These are phyloP conservation scores for Podaxis mareebaensis DNA, from an alignment of 768 basidiomycete genomes.

Conservation along the genomic window DNA sequence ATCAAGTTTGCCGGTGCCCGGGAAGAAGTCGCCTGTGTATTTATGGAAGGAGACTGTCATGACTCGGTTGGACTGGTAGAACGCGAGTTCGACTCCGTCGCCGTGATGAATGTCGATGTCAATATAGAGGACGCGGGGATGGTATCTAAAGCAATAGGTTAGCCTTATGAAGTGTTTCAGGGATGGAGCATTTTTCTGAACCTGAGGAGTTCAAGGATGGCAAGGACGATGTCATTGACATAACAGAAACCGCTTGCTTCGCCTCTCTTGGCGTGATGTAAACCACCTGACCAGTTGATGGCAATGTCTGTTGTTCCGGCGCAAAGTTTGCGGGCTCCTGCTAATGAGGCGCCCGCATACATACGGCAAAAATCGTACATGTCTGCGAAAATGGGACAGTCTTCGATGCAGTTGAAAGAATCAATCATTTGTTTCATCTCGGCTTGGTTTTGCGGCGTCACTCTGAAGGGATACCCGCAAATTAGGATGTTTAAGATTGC, in stretches of 20 bases:
- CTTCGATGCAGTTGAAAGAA: constrained; percentile 92
- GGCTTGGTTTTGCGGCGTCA: constrained; percentile 72
- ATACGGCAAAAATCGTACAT: constrained; percentile 93
- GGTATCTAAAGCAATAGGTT: constrained; percentile 56
- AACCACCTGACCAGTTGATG: constrained; percentile 97
- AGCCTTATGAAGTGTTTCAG: neutral
- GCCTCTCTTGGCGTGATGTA: constrained; percentile 97
- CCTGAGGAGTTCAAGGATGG: constrained; percentile 90
- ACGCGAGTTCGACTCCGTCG: constrained; percentile 97
- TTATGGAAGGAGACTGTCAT: constrained; percentile 99
- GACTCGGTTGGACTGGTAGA: constrained; percentile 97
- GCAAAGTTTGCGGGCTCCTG: constrained; percentile 86
- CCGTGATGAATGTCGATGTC: constrained; percentile 99
- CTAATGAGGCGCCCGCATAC: constrained; percentile 91
- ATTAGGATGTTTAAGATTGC: neutral
- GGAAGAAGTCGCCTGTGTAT: constrained; percentile 98
- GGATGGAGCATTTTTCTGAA: constrained; percentile 29
- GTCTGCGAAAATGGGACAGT: constrained; percentile 94
- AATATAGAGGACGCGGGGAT: constrained; percentile 94
- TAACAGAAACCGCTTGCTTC: constrained; percentile 99
- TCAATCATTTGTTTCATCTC: constrained; percentile 80
- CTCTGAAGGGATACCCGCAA: constrained; percentile 44
- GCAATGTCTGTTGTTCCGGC: constrained; percentile 92
- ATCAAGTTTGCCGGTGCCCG: constrained; percentile 93
- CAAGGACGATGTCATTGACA: constrained; percentile 94